A percentile compares a stretch with the other conserved stretches of the same genome.
phyloP scores from a whole-genome alignment of 176 grass and related monocot species.

The Zizania latifolia region DNA sequence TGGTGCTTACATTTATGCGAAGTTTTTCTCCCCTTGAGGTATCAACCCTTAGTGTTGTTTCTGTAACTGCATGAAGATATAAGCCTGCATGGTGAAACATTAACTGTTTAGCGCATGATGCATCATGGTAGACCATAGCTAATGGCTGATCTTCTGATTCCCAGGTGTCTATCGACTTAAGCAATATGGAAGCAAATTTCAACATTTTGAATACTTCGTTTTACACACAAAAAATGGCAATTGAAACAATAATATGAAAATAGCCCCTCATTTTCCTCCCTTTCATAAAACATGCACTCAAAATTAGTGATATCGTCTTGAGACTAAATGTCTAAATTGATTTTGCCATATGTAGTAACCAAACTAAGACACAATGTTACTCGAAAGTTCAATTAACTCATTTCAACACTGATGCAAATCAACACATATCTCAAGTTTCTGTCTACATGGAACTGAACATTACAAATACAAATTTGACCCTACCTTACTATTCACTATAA shows the following conservation, averaged over 20 bases:
- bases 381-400: neutral
- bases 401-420: neutral
- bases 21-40: conserved; percentile 84
- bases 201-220: neutral
- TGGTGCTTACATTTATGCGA: conserved; percentile 78
- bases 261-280: neutral
- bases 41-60: conserved; percentile 89
- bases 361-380: conserved; percentile 10
- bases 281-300: too few relatives aligned
- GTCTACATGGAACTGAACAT: neutral
- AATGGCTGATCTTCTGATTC: neutral
- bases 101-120: neutral
- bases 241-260: neutral
- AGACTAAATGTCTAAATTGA: neutral
- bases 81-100: conserved; percentile 51
- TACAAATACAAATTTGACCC: neutral
- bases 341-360: neutral
- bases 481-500: neutral
- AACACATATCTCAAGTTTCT: neutral
- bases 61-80: conserved; percentile 87
- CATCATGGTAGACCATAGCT: neutral
- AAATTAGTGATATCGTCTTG: neutral
- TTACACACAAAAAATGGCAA: neutral
- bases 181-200: neutral
- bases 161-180: neutral